Evolutionary conservation across 2,329 filamentous ascomycete species (phyloP).

Genomic region (Ophiobolus disseminans): DNA sequence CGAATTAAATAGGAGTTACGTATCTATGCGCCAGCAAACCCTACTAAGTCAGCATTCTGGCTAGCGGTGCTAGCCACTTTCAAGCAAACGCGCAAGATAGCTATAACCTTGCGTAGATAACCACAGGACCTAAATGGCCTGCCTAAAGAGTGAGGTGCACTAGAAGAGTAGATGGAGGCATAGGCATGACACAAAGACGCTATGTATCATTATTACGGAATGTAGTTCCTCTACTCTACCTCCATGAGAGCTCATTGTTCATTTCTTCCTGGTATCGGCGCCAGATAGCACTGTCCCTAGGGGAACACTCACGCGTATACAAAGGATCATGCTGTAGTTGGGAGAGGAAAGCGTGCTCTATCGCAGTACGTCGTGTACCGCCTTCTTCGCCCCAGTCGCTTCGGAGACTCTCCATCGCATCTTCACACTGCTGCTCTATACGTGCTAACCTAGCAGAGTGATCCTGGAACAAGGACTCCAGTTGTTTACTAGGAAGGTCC

Average conservation of each 20-base stretch:
- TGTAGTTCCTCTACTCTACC: too few relatives aligned
- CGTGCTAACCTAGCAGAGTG: constrained; percentile 1
- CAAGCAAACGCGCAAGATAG: too few relatives aligned
- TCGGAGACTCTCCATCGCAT: background rate
- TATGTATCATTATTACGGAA: too few relatives aligned
- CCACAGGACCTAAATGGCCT: too few relatives aligned
- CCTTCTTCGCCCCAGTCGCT: constrained; percentile 7
- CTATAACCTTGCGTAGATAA: too few relatives aligned
- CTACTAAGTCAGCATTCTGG: too few relatives aligned
- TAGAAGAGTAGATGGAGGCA: too few relatives aligned
- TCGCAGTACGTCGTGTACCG: constrained; percentile 1
- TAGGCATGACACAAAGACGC: too few relatives aligned
- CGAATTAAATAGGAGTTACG: too few relatives aligned
- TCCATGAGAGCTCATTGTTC: constrained; percentile 2
- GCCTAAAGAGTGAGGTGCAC: too few relatives aligned
- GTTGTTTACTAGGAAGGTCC: background rate
- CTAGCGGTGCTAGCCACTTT: too few relatives aligned
- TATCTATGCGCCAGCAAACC: too few relatives aligned
- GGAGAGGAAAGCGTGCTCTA: constrained; percentile 3
- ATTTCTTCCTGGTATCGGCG: constrained; percentile 3
- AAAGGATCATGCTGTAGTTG: constrained; percentile 8
- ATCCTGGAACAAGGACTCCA: background rate
- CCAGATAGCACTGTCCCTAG: constrained; percentile 9
- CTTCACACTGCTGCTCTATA: background rate
- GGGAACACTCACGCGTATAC: constrained; percentile 3